Evolutionary conservation across 1,284 basidiomycete genomes (phyloP).

Genomic region (Cutaneotrichosporon sp.): DNA sequence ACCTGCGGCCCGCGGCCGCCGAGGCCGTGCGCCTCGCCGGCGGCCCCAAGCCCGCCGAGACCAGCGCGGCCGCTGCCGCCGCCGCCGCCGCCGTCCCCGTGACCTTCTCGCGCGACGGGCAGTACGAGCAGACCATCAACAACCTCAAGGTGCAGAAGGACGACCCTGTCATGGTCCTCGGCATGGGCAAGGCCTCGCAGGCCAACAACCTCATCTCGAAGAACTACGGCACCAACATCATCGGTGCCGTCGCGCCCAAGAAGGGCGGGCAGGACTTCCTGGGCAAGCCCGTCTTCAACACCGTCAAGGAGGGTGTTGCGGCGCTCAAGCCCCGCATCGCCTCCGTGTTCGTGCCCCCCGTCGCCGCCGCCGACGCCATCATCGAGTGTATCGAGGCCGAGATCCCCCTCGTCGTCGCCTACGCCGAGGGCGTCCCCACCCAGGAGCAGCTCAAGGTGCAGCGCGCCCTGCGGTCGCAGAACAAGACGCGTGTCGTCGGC

Average conservation of each 20-base stretch:
- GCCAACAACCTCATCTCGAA: conserved; percentile 21
- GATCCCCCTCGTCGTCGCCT: conserved; percentile 86
- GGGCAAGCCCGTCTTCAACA: conserved; percentile 86
- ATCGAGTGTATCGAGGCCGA: conserved; percentile 93
- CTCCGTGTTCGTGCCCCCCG: conserved; percentile 21
- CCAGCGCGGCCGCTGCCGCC: background rate
- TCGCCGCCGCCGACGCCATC: conserved; percentile 80
- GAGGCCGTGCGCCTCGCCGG: conserved; percentile 22
- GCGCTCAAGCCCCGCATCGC: conserved; percentile 25
- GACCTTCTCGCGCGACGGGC: conserved; percentile 24
- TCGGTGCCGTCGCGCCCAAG: conserved; percentile 91
- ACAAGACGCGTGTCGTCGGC: conserved; percentile 84
- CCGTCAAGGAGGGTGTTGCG: conserved; percentile 71
- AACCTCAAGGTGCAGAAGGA: conserved; percentile 87
- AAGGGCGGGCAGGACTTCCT: conserved; percentile 90
- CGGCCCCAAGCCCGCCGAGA: background rate
- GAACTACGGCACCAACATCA: conserved; percentile 82
- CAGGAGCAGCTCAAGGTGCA: conserved; percentile 64
- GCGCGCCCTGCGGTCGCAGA: conserved; percentile 85
- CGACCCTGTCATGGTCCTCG: conserved; percentile 84
- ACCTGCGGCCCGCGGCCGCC: conserved; percentile 25
- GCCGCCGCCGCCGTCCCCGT: conserved; percentile 13
- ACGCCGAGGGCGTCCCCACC: conserved; percentile 85
- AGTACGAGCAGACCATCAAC: conserved; percentile 73
- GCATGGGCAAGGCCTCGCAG: conserved; percentile 47